Percentiles rank a stretch among this genome's conserved stretches.
These are phyloP conservation scores for Niveomyces coronatus DNA, from an alignment of 2,329 filamentous ascomycete species.

Conservation along the genomic window DNA sequence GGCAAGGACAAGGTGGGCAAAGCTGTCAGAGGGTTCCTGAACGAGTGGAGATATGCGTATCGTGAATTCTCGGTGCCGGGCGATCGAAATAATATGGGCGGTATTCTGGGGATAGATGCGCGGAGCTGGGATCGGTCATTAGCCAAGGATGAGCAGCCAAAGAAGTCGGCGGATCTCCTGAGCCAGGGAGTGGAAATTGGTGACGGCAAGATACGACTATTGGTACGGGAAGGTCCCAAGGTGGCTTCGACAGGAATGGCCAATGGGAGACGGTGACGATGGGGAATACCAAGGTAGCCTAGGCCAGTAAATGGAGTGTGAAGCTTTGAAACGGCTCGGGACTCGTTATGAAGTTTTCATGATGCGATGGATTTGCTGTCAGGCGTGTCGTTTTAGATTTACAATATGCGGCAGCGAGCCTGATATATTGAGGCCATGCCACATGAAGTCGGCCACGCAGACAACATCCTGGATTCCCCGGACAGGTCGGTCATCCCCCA, in stretches of 20 bases:
- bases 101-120: constrained; percentile 60
- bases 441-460: no score
- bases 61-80: constrained; percentile 93
- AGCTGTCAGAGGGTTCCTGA: constrained; percentile 79
- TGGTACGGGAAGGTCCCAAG: constrained; percentile 51
- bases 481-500: no score
- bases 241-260: no score
- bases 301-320: no score
- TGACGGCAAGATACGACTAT: constrained; percentile 53
- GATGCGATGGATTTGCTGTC: no score
- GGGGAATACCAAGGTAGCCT: no score
- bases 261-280: constrained; percentile 34
- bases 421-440: no score
- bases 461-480: no score
- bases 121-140: constrained; percentile 56
- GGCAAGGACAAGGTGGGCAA: constrained; percentile 98
- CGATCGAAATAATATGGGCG: constrained; percentile 75
- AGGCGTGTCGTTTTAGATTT: no score
- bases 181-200: constrained; percentile 59
- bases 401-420: no score
- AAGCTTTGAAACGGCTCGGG: no score
- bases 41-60: constrained; percentile 92
- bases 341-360: no score
- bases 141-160: constrained; percentile 34
- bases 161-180: constrained; percentile 44